phyloP scores from a whole-genome alignment of 257 asterid species.

The Primulina eburnea region DNA sequence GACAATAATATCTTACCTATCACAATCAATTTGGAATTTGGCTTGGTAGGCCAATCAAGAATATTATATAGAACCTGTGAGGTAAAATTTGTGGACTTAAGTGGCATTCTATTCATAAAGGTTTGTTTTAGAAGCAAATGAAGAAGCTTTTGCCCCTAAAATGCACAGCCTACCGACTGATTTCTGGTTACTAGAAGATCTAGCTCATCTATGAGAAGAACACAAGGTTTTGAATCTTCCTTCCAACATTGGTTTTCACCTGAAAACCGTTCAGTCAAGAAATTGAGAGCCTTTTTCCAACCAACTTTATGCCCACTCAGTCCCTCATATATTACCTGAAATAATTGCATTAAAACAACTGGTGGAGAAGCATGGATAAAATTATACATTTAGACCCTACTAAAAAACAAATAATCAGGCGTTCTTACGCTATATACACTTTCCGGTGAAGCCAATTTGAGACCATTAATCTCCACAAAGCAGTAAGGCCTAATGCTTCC shows the following conservation, averaged over 20 bases:
- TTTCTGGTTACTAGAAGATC: constrained; percentile 92
- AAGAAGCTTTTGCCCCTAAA: constrained; percentile 9
- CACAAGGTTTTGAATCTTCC: constrained; percentile 67
- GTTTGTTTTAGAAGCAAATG: background rate
- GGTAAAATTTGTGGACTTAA: constrained; percentile 18
- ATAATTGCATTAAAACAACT: constrained; percentile 22
- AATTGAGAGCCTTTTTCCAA: constrained; percentile 91
- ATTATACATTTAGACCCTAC: constrained; percentile 4
- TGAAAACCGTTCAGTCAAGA: constrained; percentile 77
- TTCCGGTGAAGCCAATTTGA: constrained; percentile 93
- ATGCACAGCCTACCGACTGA: constrained; percentile 63
- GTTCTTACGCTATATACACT: constrained; percentile 72
- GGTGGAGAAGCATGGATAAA: background rate
- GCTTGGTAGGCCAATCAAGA: constrained; percentile 97
- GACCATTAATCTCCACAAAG: constrained; percentile 93
- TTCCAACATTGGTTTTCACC: constrained; percentile 49
- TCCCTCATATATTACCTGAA: constrained; percentile 91
- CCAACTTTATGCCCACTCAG: constrained; percentile 83
- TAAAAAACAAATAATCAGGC: constrained; percentile 19
- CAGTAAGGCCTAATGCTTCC: constrained; percentile 75
- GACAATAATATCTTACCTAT: constrained; percentile 53
- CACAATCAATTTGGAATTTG: constrained; percentile 80
- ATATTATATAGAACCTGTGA: constrained; percentile 86
- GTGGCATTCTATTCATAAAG: background rate
- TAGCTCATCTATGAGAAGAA: constrained; percentile 91